Percentiles rank a stretch among this genome's conserved stretches.
Evolutionary conservation across 768 basidiomycete genomes (phyloP).

Genomic region (Boletus rubescentipes): DNA sequence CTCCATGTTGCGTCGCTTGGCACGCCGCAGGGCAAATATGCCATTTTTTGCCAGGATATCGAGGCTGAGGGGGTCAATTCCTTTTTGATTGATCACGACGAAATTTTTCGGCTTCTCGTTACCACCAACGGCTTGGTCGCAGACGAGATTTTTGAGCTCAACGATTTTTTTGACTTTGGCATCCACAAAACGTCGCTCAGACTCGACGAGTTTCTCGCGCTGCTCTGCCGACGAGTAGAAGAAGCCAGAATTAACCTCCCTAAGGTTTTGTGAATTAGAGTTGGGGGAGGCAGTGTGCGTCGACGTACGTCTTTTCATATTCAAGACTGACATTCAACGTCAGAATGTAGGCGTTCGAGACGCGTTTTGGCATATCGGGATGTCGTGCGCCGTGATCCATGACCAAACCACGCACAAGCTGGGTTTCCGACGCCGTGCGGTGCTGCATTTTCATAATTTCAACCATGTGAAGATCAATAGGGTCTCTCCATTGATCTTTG

Average conservation of each 20-base stretch:
- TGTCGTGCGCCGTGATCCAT: conserved; percentile 97
- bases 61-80: conserved; percentile 95
- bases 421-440: conserved; percentile 95
- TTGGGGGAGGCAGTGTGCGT: conserved; percentile 15
- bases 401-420: conserved; percentile 92
- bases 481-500: conserved; percentile 72
- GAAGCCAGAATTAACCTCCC: conserved; percentile 99
- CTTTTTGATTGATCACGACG: conserved; percentile 98
- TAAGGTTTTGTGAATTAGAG: conserved; percentile 35
- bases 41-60: conserved; percentile 97
- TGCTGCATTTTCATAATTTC: conserved; percentile 99
- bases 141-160: conserved; percentile 93
- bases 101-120: conserved; percentile 84
- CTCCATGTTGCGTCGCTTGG: conserved; percentile 99
- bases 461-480: conserved; percentile 98
- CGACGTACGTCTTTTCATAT: conserved; percentile 96
- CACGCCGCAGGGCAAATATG: conserved; percentile 89
- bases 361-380: conserved; percentile 98
- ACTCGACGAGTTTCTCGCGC: conserved; percentile 97
- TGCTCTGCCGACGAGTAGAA: conserved; percentile 99
- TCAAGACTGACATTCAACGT: conserved; percentile 97
- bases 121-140: conserved; percentile 85
- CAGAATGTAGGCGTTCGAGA: conserved; percentile 94
- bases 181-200: conserved; percentile 92
- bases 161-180: conserved; percentile 94